Conservation (phyloP, 2,329 filamentous ascomycete species). For the Pseudogymnoascus sp. region DNA sequence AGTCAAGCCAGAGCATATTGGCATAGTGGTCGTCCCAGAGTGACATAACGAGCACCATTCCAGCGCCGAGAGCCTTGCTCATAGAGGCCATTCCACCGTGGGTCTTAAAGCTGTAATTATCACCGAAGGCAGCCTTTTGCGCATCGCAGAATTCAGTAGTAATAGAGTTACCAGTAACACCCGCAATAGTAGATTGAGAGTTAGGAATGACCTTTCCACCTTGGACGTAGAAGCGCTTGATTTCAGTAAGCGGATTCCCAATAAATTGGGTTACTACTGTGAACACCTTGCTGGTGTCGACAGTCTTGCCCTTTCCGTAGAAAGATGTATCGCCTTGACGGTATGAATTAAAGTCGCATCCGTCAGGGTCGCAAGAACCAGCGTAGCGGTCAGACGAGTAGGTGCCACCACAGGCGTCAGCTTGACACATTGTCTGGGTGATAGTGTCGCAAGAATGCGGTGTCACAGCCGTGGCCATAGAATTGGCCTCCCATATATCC, state of each 20-base stretch:
- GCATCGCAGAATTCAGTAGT: slow-evolving; percentile 48
- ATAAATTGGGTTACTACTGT: slow-evolving; percentile 54
- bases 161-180: slow-evolving; percentile 43
- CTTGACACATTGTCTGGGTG: slow-evolving; percentile 36
- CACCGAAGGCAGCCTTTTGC: slow-evolving; percentile 48
- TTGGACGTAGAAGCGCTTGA: slow-evolving; percentile 51
- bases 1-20: slow-evolving; percentile 71
- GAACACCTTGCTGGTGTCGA: slow-evolving; percentile 44
- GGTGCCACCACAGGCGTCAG: slow-evolving; percentile 35
- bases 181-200: slow-evolving; percentile 37
- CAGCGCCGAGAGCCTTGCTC: slow-evolving; percentile 44
- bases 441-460: slow-evolving; percentile 46
- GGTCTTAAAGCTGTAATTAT: slow-evolving; percentile 42
- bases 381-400: slow-evolving; percentile 40
- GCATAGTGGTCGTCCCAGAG: slow-evolving; percentile 49
- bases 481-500: slow-evolving; percentile 60
- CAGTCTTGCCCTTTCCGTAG: slow-evolving; percentile 45
- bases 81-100: slow-evolving; percentile 50
- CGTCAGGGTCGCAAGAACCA: slow-evolving; percentile 51
- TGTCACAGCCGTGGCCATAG: slow-evolving; percentile 47
- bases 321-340: slow-evolving; percentile 48
- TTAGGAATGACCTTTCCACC: slow-evolving; percentile 45
- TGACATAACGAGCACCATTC: slow-evolving; percentile 58
- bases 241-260: slow-evolving; percentile 42
- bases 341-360: slow-evolving; percentile 55